These are phyloP conservation scores for Penicillium ucsense DNA, from an alignment of 495 filamentous ascomycete genomes.

Conservation along the genomic window DNA sequence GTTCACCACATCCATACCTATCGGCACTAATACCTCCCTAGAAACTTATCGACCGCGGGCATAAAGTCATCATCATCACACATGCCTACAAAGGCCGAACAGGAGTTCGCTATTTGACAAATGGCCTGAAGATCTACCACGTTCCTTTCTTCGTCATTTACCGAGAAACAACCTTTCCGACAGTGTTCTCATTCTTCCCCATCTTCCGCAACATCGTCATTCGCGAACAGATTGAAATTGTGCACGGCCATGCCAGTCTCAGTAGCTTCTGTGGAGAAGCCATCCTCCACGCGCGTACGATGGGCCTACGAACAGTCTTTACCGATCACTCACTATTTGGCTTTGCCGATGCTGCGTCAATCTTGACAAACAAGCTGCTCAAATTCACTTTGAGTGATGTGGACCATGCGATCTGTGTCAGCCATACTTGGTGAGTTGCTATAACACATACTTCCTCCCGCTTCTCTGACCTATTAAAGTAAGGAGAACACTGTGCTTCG, in stretches of 20 bases:
- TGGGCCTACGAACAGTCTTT: slow-evolving; percentile 91
- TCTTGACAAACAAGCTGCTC: slow-evolving; percentile 89
- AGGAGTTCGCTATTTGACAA: slow-evolving; percentile 93
- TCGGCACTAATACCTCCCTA: slow-evolving; percentile 1
- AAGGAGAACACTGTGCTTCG: slow-evolving; percentile 97
- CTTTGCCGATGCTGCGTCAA: slow-evolving; percentile 93
- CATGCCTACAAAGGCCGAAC: slow-evolving; percentile 90
- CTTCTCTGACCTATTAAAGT: slow-evolving; percentile 33
- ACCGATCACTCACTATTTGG: slow-evolving; percentile 98
- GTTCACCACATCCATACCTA: not conserved
- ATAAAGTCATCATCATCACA: slow-evolving; percentile 96
- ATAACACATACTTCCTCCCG: not conserved
- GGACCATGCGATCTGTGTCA: slow-evolving; percentile 96
- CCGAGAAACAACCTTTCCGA: slow-evolving; percentile 88
- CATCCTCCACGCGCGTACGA: slow-evolving; percentile 89
- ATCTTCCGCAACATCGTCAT: slow-evolving; percentile 93
- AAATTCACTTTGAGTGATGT: slow-evolving; percentile 96
- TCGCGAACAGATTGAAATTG: slow-evolving; percentile 89
- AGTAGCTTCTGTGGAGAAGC: slow-evolving; percentile 91
- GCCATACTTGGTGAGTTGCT: slow-evolving; percentile 73
- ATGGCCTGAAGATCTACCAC: slow-evolving; percentile 96
- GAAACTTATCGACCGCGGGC: slow-evolving; percentile 93
- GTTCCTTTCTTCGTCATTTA: slow-evolving; percentile 94
- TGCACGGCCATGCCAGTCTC: slow-evolving; percentile 89
- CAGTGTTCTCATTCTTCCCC: slow-evolving; percentile 96